These are phyloP conservation scores for Quercus lobata DNA, from an alignment of 331 rosid species.

Conservation along the genomic window DNA sequence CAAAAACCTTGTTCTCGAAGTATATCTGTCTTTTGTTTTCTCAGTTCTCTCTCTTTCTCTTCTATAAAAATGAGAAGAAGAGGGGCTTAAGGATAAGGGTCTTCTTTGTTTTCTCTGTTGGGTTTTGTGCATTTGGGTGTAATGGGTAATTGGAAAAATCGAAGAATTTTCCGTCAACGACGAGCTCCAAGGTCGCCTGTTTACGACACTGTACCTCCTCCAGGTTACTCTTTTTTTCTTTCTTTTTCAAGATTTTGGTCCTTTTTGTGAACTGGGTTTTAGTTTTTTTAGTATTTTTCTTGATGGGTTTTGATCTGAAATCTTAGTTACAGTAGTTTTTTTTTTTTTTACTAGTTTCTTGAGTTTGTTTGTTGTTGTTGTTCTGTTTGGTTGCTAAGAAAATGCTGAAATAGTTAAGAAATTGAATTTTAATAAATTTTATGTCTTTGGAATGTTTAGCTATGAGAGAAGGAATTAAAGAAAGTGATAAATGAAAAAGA, in stretches of 20 bases:
- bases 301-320: neutral
- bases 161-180: constrained; percentile 44
- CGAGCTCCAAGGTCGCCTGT: constrained; percentile 38
- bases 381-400: neutral
- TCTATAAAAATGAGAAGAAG: neutral
- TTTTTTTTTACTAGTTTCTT: too few species aligned
- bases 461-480: too few species aligned
- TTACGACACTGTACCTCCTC: constrained; percentile 48
- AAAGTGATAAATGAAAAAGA: too few species aligned
- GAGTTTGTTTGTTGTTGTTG: too few species aligned
- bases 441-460: too few species aligned
- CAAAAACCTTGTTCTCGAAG: too few species aligned
- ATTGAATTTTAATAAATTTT: too few species aligned
- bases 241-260: neutral
- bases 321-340: neutral
- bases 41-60: neutral
- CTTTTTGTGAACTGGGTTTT: neutral
- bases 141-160: constrained; percentile 83
- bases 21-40: too few species aligned
- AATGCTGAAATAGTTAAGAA: neutral
- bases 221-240: constrained; percentile 33
- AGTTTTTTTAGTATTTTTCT: neutral
- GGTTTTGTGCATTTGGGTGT: constrained; percentile 1
- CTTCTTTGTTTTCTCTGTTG: neutral
- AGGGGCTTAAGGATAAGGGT: neutral